These are phyloP conservation scores for Populus simonii DNA, from an alignment of 345 rosid genomes.

Conservation along the genomic window DNA sequence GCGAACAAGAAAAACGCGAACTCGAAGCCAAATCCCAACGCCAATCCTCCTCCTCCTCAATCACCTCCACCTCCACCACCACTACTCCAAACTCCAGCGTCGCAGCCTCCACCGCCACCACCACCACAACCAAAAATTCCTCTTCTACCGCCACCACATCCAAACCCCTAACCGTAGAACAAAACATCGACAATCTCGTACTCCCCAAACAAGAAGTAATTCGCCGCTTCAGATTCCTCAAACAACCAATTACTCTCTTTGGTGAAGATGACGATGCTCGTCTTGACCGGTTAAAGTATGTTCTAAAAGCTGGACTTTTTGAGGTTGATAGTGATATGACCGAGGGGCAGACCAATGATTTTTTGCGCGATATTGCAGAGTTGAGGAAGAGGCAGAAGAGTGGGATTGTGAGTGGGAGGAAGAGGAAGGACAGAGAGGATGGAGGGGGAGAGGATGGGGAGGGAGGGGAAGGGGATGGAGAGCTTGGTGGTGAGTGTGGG, in stretches of 20 bases:
- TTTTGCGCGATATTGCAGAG: conserved; percentile 87
- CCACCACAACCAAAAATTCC: conserved; percentile 32
- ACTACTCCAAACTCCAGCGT: conserved; percentile 31
- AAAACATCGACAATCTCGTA: conserved; percentile 68
- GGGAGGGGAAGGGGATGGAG: conserved; percentile 72
- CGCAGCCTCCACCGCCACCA: conserved; percentile 22
- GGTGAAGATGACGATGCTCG: conserved; percentile 89
- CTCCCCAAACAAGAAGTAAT: conserved; percentile 88
- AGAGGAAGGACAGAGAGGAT: conserved; percentile 80
- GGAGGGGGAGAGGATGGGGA: conserved; percentile 58
- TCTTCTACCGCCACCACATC: conserved; percentile 45
- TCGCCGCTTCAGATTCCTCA: conserved; percentile 84
- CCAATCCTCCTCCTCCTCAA: conserved; percentile 28
- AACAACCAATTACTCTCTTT: conserved; percentile 89
- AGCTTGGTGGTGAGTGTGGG: conserved; percentile 5
- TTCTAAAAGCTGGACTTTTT: conserved; percentile 74
- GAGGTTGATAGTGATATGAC: conserved; percentile 93
- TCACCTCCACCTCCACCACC: conserved; percentile 23
- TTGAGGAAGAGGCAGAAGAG: conserved; percentile 88
- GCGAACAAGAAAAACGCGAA: conserved; percentile 84
- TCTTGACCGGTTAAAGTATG: conserved; percentile 76
- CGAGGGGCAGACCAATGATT: conserved; percentile 97
- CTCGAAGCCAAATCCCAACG: conserved; percentile 75
- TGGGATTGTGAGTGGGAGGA: conserved; percentile 66
- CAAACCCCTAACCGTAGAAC: conserved; percentile 73